These are phyloP conservation scores for Pulveroboletus sp. DNA, from an alignment of 768 basidiomycete genomes.

Conservation along the genomic window DNA sequence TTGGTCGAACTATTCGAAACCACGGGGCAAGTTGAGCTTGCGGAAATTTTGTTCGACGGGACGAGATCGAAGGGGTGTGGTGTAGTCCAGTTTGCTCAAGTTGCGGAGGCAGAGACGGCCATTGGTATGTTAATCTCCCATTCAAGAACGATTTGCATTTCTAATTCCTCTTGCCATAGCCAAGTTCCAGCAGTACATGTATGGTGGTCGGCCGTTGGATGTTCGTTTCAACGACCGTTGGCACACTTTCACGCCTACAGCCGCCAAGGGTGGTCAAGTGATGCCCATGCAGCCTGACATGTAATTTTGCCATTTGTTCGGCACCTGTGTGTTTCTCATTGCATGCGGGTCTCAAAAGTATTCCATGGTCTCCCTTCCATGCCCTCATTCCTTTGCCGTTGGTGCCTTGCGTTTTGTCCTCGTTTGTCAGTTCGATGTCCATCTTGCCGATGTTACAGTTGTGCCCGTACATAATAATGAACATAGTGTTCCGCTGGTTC, in stretches of 20 bases:
- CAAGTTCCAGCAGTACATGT: slow-evolving; percentile 95
- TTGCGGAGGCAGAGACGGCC: slow-evolving; percentile 89
- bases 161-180: slow-evolving; percentile 38
- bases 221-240: slow-evolving; percentile 95
- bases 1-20: slow-evolving; percentile 98
- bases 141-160: not conserved
- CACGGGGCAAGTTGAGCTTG: slow-evolving; percentile 90
- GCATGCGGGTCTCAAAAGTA: not conserved
- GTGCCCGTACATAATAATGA: too few species aligned
- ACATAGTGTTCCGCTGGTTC: too few species aligned
- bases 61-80: slow-evolving; percentile 92
- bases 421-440: too few species aligned
- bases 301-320: slow-evolving; percentile 6
- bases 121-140: slow-evolving; percentile 53
- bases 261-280: slow-evolving; percentile 83
- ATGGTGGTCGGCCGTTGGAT: slow-evolving; percentile 86
- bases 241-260: slow-evolving; percentile 88
- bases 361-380: not conserved
- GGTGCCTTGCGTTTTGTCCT: too few species aligned
- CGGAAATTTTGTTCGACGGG: slow-evolving; percentile 93
- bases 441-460: too few species aligned
- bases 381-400: not conserved
- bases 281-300: slow-evolving; percentile 63
- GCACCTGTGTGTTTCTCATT: not conserved
- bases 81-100: slow-evolving; percentile 90